Conservation (phyloP, 768 basidiomycete genomes). For the Leccinum arenicola region DNA sequence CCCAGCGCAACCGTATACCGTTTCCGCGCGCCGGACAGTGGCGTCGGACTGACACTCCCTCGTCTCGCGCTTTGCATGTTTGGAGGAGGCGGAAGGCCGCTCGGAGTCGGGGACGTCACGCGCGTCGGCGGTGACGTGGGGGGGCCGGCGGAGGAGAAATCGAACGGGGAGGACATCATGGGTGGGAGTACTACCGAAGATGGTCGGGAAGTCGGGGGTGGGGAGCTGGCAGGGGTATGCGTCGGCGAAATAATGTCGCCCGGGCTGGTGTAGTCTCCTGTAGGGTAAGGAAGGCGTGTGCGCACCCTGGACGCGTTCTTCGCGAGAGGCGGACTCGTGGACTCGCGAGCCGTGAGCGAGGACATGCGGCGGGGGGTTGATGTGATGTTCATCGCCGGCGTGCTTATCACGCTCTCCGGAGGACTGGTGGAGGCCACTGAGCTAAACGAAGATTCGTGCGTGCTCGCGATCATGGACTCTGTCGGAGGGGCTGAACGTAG, state of each 20-base stretch:
- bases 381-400: conserved; percentile 10
- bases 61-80: conserved; percentile 40
- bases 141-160: conserved; percentile 7
- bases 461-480: conserved; percentile 42
- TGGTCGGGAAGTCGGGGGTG: conserved; percentile 39
- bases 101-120: conserved; percentile 22
- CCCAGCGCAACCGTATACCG: conserved; percentile 86
- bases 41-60: conserved; percentile 65
- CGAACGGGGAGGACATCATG: conserved; percentile 21
- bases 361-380: conserved; percentile 32
- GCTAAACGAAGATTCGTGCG: conserved; percentile 26
- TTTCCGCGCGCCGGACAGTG: conserved; percentile 54
- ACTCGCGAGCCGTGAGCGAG: conserved; percentile 51
- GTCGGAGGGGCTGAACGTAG: conserved; percentile 45
- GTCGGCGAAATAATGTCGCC: conserved; percentile 40
- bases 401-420: conserved; percentile 11
- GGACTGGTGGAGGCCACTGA: conserved; percentile 16
- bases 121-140: conserved; percentile 25
- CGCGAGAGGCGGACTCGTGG: conserved; percentile 61
- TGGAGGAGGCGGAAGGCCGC: conserved; percentile 43
- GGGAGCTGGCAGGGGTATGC: conserved; percentile 44
- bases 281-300: conserved; percentile 73
- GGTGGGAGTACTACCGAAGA: conserved; percentile 43
- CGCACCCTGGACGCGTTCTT: conserved; percentile 26
- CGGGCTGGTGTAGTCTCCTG: conserved; percentile 78